phyloP scores from a whole-genome alignment of 2,329 filamentous ascomycete species.

The Sphaerostilbella broomeana region DNA sequence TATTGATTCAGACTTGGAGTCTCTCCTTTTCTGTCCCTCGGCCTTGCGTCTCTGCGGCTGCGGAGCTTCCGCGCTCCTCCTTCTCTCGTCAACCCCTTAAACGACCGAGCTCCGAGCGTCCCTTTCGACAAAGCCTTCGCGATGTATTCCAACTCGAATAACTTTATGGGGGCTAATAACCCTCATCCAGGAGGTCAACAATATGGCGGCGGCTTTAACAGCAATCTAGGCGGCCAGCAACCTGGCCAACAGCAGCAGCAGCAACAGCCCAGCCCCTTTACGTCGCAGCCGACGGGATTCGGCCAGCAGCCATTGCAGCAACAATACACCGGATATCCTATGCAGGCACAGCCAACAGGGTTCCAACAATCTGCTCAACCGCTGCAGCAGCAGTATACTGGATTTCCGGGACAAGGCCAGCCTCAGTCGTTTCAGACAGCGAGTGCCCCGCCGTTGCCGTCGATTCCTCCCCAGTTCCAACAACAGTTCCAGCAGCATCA shows the following conservation, averaged over 20 bases:
- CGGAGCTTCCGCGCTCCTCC: conserved; percentile 22
- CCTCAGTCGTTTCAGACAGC: conserved; percentile 55
- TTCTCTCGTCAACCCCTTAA: conserved; percentile 8
- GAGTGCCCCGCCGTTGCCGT: conserved; percentile 52
- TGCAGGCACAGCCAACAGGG: conserved; percentile 40
- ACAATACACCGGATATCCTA: conserved; percentile 55
- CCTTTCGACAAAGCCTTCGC: conserved; percentile 11
- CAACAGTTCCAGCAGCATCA: conserved; percentile 52
- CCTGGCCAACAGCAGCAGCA: conserved; percentile 36
- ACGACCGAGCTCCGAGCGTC: conserved; percentile 1
- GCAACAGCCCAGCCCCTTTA: conserved; percentile 50
- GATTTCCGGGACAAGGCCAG: conserved; percentile 46
- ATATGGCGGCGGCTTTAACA: conserved; percentile 45
- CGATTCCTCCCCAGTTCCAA: conserved; percentile 54
- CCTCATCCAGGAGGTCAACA: conserved; percentile 64
- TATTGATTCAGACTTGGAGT: background rate
- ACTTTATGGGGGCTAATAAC: conserved; percentile 73
- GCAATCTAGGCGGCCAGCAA: too few species aligned
- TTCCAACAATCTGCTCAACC: conserved; percentile 52
- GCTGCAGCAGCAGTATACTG: conserved; percentile 62
- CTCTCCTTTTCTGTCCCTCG: conserved; percentile 3
- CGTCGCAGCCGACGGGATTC: conserved; percentile 55
- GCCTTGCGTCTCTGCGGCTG: too few species aligned
- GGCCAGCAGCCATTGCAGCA: conserved; percentile 45
- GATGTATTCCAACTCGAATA: conserved; percentile 90